Conservation (phyloP, 208 protist genomes). For the Trypanosomatidae sp. region DNA sequence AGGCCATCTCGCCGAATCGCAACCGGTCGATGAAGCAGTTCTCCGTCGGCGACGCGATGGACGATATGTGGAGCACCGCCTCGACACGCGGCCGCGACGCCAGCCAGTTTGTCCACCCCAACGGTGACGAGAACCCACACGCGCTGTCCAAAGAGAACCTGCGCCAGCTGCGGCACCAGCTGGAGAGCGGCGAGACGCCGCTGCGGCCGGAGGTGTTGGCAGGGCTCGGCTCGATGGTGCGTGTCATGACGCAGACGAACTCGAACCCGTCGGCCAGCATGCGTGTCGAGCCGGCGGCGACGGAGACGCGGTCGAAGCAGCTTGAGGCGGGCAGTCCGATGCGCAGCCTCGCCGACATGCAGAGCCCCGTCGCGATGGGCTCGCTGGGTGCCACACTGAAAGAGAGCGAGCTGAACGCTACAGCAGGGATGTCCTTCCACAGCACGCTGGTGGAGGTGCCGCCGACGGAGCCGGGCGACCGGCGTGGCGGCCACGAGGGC, state of each 20-base stretch:
- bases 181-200: conserved; percentile 53
- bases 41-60: conserved; percentile 28
- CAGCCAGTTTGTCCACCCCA: too few species aligned
- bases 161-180: conserved; percentile 49
- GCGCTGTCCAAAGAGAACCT: conserved; percentile 61
- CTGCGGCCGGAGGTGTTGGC: conserved; percentile 57
- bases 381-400: too few species aligned
- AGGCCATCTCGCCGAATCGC: conserved; percentile 14
- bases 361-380: background rate
- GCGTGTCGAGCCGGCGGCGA: conserved; percentile 36
- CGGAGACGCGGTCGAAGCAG: conserved; percentile 23
- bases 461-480: conserved; percentile 13
- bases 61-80: conserved; percentile 59
- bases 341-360: conserved; percentile 5
- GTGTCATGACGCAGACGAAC: conserved; percentile 31
- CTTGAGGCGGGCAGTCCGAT: conserved; percentile 14
- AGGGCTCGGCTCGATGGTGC: conserved; percentile 44
- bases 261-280: conserved; percentile 35
- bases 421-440: conserved; percentile 24
- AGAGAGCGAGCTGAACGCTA: too few species aligned
- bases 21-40: conserved; percentile 10
- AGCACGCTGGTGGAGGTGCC: conserved; percentile 17
- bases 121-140: too few species aligned
- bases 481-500: background rate
- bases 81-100: conserved; percentile 38